Evolutionary conservation across 495 filamentous ascomycete genomes (phyloP).

Genomic region (Penicillium riverlandense): DNA sequence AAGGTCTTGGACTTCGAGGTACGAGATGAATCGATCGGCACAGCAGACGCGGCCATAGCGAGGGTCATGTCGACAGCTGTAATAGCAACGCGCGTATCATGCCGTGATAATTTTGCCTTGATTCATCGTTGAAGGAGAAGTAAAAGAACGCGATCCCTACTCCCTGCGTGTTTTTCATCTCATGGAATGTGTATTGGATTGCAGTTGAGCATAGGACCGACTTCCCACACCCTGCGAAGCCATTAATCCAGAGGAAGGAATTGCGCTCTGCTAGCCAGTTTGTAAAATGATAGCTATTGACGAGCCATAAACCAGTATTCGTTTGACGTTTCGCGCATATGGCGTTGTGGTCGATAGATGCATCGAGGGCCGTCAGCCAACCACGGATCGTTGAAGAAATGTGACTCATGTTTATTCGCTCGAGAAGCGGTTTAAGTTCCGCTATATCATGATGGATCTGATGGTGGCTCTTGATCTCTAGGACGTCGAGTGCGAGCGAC

Average conservation of each 20-base stretch:
- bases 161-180: conserved; percentile 1
- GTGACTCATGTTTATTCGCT: too few relatives aligned
- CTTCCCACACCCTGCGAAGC: conserved; percentile 36
- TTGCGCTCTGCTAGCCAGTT: conserved; percentile 24
- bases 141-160: conserved; percentile 33
- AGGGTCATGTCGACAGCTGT: conserved; percentile 24
- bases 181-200: conserved; percentile 17
- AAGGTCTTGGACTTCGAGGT: too few relatives aligned
- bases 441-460: background rate
- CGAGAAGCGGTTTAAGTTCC: background rate
- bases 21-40: too few relatives aligned
- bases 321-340: conserved; percentile 15
- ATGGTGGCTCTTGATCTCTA: background rate
- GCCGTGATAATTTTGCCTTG: conserved; percentile 17
- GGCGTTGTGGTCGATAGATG: conserved; percentile 20
- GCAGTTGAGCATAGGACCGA: conserved; percentile 30
- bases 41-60: too few relatives aligned
- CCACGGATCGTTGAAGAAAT: conserved; percentile 8
- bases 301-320: conserved; percentile 24
- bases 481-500: background rate
- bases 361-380: conserved; percentile 28
- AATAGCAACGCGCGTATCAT: conserved; percentile 30
- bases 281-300: conserved; percentile 16
- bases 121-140: conserved; percentile 30
- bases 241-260: conserved; percentile 34